Base-by-base conservation (phyloP, 1,139 yeast genomes). In the Nakaseomyces uthaithaninus region DNA sequence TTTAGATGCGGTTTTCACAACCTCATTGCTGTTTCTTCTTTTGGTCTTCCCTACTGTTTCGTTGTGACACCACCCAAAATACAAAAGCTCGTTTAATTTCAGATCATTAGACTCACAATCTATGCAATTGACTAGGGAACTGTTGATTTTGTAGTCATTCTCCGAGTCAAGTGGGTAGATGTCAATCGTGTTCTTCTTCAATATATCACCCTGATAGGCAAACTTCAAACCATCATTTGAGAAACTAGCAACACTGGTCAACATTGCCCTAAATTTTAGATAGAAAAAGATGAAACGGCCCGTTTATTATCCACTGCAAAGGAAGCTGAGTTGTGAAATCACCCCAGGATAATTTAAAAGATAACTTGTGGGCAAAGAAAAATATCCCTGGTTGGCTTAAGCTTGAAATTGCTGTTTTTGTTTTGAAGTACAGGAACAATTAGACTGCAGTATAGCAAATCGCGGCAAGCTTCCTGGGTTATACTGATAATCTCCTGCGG, bases 81-180 rank as follows among this genome's bases (percentile, higher is more conserved):
- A 53, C 11, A 46, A 39, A 5, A 54, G 37, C 16, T 57, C 61
- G 2, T 54, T 45, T 2, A 51, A 48, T 5, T 47, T 42, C 27
- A 59, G 41, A 39, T 57, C 64, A 27, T 54, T 52, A 14, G 43
- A 50, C 34, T 59, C 64, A 39, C 57, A 59, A 30, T 57, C 62
- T 7, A 59, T 47, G 23, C 50, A 53, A 33, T 44, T 47, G 2
- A 56, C 60, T 18, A 53, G 42, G 2, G 63, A 56, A 43, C 62
- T 59, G 22, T 51, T 57, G 8, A 57, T 51, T 16, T 45, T 45
- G 36, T 53, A 56, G 11, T 51, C 44, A 15, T 49, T 52, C 2
- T 50, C 31, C 2, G 52, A 40, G 44, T 55, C 59, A 36, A 59
- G 39, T 27, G 64, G 63, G 39, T 59, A 59, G 10, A 59, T 43